Evolutionary conservation across 345 rosid genomes (phyloP), one percentile per base, ranked within the genome.

Genomic region (Citrus inodora): DNA sequence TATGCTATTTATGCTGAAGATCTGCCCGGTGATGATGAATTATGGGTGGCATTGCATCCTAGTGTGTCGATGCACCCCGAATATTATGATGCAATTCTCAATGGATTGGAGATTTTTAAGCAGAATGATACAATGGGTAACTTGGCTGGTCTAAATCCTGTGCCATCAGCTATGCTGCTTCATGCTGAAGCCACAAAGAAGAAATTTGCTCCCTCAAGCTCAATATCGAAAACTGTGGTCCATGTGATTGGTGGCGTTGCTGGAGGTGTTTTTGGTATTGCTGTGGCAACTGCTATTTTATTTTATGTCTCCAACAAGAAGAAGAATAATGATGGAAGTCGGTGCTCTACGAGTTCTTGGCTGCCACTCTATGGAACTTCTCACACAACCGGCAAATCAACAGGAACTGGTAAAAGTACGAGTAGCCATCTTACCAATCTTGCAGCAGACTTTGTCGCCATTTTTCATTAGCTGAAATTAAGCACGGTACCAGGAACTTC

Each of bases 101-200:
- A 83, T 67, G 92, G 93, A 35, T 53, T 91, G 40, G 93, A 91
- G 84, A 75, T 91, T 65, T 90, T 90, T 79, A 91, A 91, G 88
- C 63, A 85, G 30, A 84, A 78, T 48, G 90, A 87, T 69, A 38
- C 70, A 48, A 55, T 25, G 7, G 70, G 75, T 30, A 88, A 79
- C 77, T 80, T 90, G 80, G 92, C 95, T 7, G 91, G 89, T 27
- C 87, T 68, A 1, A 87, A 90, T 77, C 91, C 92, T 2, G 84
- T 76, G 46, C 82, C 86, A 19, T 87, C 92, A 10, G 68, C 53
- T 24, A 80, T 89, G 88, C 82, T 86, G 40, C 67, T 75, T 25
- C 42, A 67, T 40, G 83, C 82, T 1, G 80, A 81, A 62, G 85
- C 81, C 0, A 58, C 74, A 25, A 74, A 19, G 3, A 80, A 33